These are phyloP conservation scores for Rubia yunnanensis DNA, from an alignment of 257 asterid genomes.

Conservation along the genomic window DNA sequence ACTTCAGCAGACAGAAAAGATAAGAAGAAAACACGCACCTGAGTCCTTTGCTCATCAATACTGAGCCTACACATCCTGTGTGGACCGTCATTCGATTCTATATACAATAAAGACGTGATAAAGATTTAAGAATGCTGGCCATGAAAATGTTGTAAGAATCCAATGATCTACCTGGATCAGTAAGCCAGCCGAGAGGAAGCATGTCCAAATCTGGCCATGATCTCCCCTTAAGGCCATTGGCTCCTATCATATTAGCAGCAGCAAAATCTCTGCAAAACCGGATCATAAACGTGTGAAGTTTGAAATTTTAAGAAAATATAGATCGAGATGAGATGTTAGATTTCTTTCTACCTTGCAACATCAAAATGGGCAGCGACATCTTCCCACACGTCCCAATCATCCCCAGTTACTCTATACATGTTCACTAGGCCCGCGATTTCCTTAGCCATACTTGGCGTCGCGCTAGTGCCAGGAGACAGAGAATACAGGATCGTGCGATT, in stretches of 20 bases:
- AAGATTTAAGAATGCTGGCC: not conserved
- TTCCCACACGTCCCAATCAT: slow-evolving; percentile 94
- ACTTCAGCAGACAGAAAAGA: not conserved
- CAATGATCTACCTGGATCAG: slow-evolving; percentile 43
- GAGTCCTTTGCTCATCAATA: slow-evolving; percentile 68
- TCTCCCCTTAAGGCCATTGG: slow-evolving; percentile 64
- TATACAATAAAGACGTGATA: slow-evolving; percentile 9
- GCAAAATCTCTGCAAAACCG: slow-evolving; percentile 49
- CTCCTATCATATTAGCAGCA: slow-evolving; percentile 71
- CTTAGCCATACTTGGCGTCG: slow-evolving; percentile 71
- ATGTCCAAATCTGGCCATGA: slow-evolving; percentile 99
- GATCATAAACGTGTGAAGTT: not conserved
- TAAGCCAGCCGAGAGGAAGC: slow-evolving; percentile 96
- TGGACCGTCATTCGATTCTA: slow-evolving; percentile 77
- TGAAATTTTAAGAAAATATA: not conserved
- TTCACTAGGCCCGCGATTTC: slow-evolving; percentile 55
- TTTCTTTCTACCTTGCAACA: slow-evolving; percentile 46
- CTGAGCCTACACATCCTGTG: slow-evolving; percentile 54
- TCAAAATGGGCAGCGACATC: slow-evolving; percentile 75
- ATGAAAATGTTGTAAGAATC: not conserved
- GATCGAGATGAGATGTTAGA: not conserved
- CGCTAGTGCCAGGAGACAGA: slow-evolving; percentile 79
- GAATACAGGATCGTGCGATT: slow-evolving; percentile 61
- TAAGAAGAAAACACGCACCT: slow-evolving; percentile 6
- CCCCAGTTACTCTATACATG: slow-evolving; percentile 93